Conservation (phyloP, 1,139 yeast genomes). For the Nematodospora anomalae region DNA sequence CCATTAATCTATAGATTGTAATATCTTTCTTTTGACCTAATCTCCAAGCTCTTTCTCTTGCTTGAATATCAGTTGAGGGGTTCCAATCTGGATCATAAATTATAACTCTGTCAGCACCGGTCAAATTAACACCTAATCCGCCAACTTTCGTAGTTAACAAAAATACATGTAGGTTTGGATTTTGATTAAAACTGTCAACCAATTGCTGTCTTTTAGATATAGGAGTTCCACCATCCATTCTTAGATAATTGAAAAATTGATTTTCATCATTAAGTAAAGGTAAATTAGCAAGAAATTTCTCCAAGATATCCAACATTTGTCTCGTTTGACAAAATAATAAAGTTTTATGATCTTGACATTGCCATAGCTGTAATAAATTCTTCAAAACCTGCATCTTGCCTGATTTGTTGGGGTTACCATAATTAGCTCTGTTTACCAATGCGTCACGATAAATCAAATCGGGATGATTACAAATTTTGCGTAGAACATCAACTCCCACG, state of each 20-base stretch:
- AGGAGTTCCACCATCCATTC: conserved; percentile 96
- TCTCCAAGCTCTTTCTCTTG: conserved; percentile 96
- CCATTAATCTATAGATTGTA: conserved; percentile 87
- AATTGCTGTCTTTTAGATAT: conserved; percentile 71
- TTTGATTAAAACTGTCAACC: conserved; percentile 77
- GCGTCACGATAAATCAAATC: conserved; percentile 69
- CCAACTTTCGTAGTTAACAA: conserved; percentile 92
- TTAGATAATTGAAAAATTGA: conserved; percentile 47
- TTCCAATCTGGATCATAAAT: conserved; percentile 99
- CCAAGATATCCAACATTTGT: conserved; percentile 90
- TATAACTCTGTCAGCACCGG: conserved; percentile 94
- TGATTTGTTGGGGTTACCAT: conserved; percentile 70
- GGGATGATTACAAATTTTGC: conserved; percentile 96
- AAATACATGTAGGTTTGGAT: conserved; percentile 60
- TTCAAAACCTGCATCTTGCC: conserved; percentile 92
- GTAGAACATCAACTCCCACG: conserved; percentile 83
- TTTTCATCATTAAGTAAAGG: conserved; percentile 23
- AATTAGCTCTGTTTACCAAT: conserved; percentile 43
- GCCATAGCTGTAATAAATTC: conserved; percentile 76
- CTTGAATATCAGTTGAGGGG: conserved; percentile 96
- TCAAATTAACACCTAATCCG: conserved; percentile 88
- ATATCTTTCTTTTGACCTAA: conserved; percentile 93
- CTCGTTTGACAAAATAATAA: conserved; percentile 86
- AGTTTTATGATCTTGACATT: conserved; percentile 71
- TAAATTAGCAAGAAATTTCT: conserved; percentile 52